A percentile compares a stretch with the other conserved stretches of the same genome.
These are phyloP conservation scores for Colletotrichum spinosum DNA, from an alignment of 2,329 filamentous ascomycete species.

Conservation along the genomic window DNA sequence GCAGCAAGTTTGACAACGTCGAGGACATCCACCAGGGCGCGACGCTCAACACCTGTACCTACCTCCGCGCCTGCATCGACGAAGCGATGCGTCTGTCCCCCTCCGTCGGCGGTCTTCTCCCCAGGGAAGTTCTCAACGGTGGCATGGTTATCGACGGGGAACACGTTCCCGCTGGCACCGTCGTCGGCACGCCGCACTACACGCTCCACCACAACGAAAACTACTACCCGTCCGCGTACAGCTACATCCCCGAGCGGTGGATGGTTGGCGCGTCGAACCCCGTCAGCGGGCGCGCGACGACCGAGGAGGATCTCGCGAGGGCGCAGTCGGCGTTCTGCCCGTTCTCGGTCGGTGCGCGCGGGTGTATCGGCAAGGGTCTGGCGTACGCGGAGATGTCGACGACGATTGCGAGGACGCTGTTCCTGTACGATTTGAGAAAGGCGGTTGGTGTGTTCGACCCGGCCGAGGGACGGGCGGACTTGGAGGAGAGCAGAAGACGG, in stretches of 20 bases:
- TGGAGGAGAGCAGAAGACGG: conserved; percentile 67
- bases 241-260: conserved; percentile 75
- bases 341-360: conserved; percentile 76
- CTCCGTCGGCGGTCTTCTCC: conserved; percentile 69
- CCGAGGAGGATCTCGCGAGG: conserved; percentile 61
- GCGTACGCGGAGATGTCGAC: conserved; percentile 76
- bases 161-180: conserved; percentile 66
- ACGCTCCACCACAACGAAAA: conserved; percentile 74
- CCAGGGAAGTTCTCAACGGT: conserved; percentile 68
- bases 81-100: conserved; percentile 74
- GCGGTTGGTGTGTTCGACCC: conserved; percentile 61
- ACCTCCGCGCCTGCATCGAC: conserved; percentile 73
- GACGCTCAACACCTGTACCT: conserved; percentile 62
- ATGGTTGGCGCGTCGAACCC: conserved; percentile 59
- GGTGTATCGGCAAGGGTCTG: conserved; percentile 78
- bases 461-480: conserved; percentile 61
- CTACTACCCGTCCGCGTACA: conserved; percentile 71
- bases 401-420: conserved; percentile 71
- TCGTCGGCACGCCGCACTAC: conserved; percentile 75
- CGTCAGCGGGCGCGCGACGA: conserved; percentile 51
- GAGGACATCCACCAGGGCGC: conserved; percentile 68
- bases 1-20: conserved; percentile 59
- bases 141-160: conserved; percentile 67
- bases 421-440: conserved; percentile 69
- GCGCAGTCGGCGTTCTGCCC: conserved; percentile 80